A percentile compares a stretch with the other conserved stretches of the same genome.
Conservation (phyloP, 495 filamentous ascomycete species). For the Hyaloscypha bicolor region DNA sequence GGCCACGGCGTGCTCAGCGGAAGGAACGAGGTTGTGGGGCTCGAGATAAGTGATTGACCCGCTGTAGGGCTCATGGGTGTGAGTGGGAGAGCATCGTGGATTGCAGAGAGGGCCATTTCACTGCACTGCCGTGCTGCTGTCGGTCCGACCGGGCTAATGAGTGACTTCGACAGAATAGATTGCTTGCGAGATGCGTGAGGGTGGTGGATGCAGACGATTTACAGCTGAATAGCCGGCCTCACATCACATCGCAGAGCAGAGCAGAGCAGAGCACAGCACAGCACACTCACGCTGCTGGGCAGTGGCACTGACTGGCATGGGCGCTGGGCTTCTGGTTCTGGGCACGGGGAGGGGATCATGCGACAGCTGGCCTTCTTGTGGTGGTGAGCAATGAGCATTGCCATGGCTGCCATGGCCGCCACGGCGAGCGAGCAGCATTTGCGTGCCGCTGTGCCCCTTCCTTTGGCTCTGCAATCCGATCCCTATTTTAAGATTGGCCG, state of each 20-base stretch:
- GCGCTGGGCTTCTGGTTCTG: not conserved
- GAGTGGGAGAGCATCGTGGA: not conserved
- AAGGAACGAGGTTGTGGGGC: constrained; percentile 13
- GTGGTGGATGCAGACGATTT: not conserved
- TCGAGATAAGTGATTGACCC: constrained; percentile 1
- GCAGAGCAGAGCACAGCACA: no score
- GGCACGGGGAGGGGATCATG: not conserved
- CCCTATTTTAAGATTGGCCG: constrained; percentile 1
- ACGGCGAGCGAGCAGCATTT: not conserved
- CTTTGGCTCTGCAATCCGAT: not conserved
- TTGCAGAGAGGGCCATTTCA: constrained; percentile 4
- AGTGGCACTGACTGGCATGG: no score
- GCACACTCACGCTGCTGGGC: no score
- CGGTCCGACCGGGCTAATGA: not conserved
- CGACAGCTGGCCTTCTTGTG: not conserved
- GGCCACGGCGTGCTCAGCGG: constrained; percentile 15
- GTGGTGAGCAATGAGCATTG: not conserved
- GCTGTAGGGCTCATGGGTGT: not conserved
- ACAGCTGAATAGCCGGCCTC: not conserved
- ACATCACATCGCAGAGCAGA: not conserved
- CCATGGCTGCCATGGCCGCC: not conserved
- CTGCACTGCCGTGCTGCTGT: not conserved
- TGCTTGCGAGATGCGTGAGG: not conserved
- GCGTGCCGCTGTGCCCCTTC: constrained; percentile 8
- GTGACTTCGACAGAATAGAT: not conserved